These are phyloP conservation scores for Keithomyces neogunnii DNA, from an alignment of 2,329 filamentous ascomycete species.

Conservation along the genomic window DNA sequence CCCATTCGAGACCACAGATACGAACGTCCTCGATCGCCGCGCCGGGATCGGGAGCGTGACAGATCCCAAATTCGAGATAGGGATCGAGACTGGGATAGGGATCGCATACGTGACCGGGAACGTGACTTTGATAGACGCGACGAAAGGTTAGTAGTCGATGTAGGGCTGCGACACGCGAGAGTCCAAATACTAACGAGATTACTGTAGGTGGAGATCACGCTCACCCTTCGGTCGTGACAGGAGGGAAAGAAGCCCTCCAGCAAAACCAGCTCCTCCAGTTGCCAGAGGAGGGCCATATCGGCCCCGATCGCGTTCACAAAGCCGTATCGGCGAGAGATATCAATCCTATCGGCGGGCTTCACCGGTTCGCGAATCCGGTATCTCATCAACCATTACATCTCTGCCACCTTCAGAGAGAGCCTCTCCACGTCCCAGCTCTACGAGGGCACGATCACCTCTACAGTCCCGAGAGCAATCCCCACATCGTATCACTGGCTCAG, in stretches of 20 bases:
- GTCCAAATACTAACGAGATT: constrained; percentile 11
- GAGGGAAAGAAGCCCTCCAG: constrained; percentile 24
- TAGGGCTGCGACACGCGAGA: background rate
- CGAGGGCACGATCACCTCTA: constrained; percentile 37
- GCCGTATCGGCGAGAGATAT: constrained; percentile 37
- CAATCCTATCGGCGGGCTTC: constrained; percentile 38
- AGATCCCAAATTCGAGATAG: constrained; percentile 23
- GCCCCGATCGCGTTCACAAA: constrained; percentile 43
- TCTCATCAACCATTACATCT: constrained; percentile 42
- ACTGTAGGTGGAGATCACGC: constrained; percentile 41
- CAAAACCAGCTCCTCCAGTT: constrained; percentile 18
- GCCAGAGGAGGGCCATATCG: constrained; percentile 38
- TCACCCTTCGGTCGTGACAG: constrained; percentile 44
- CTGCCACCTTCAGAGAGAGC: constrained; percentile 42
- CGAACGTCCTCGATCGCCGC: constrained; percentile 29
- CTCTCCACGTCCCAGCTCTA: constrained; percentile 41
- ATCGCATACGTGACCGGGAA: constrained; percentile 21
- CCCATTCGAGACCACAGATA: constrained; percentile 27
- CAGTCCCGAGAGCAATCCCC: constrained; percentile 34
- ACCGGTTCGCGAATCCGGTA: constrained; percentile 38
- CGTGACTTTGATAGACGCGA: constrained; percentile 32
- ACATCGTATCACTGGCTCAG: constrained; percentile 16
- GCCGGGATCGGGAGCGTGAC: constrained; percentile 26
- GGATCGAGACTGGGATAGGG: constrained; percentile 21
- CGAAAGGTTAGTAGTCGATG: constrained; percentile 23